A percentile compares a stretch with the other conserved stretches of the same genome.
These are phyloP conservation scores for Yamadazyma ubonensis DNA, from an alignment of 805 yeast species.

Conservation along the genomic window DNA sequence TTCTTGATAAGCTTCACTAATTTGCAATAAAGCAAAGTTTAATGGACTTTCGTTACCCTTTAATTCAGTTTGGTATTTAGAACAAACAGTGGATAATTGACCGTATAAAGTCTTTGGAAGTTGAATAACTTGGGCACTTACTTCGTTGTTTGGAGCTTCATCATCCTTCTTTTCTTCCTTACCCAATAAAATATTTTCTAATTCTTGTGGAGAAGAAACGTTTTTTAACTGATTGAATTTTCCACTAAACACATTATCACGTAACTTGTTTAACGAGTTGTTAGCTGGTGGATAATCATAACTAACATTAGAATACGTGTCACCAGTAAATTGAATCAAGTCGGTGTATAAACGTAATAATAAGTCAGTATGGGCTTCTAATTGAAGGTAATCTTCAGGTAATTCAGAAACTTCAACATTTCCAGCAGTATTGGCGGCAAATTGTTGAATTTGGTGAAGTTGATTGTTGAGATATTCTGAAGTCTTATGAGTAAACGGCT, in stretches of 20 bases:
- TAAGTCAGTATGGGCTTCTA: conserved; percentile 67
- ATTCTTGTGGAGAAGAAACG: conserved; percentile 66
- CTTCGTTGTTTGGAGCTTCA: conserved; percentile 10
- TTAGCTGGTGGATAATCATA: conserved; percentile 79
- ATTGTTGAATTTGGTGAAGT: conserved; percentile 51
- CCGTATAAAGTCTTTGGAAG: conserved; percentile 74
- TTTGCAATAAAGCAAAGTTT: conserved; percentile 52
- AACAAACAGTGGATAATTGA: conserved; percentile 59
- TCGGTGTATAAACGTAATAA: conserved; percentile 59
- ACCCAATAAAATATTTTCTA: conserved; percentile 56
- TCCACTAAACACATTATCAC: conserved; percentile 56
- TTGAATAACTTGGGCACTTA: conserved; percentile 31
- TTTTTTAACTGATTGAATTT: conserved; percentile 59
- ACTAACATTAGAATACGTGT: conserved; percentile 69
- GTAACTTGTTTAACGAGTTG: conserved; percentile 48
- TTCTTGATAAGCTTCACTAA: conserved; percentile 56
- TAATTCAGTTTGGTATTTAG: conserved; percentile 45
- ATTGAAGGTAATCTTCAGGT: conserved; percentile 67
- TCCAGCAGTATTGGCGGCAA: conserved; percentile 32
- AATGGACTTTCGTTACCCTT: conserved; percentile 48
- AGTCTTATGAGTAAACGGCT: conserved; percentile 61
- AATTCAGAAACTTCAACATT: conserved; percentile 67
- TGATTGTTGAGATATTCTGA: conserved; percentile 59
- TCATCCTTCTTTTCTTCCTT: conserved; percentile 17
- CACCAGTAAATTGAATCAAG: conserved; percentile 40